Percentiles rank a stretch among this genome's conserved stretches.
Evolutionary conservation across 306 rosid species (phyloP).

Genomic region (Quercus ilex): DNA sequence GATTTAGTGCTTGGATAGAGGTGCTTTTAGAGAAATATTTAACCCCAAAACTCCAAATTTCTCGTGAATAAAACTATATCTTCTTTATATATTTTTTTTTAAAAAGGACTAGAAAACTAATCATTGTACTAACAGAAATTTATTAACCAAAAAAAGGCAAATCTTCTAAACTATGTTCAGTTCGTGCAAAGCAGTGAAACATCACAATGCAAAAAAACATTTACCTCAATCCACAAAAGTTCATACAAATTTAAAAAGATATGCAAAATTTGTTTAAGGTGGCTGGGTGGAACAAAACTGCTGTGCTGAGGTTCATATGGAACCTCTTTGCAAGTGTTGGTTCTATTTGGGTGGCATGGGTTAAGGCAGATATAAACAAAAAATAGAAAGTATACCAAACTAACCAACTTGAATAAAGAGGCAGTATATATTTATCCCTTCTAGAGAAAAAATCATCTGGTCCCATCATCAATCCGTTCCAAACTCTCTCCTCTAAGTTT

Average conservation of each 20-base stretch:
- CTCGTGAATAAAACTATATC: too few relatives aligned
- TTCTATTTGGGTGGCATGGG: neutral
- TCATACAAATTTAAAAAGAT: neutral
- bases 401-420: neutral
- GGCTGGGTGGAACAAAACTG: neutral
- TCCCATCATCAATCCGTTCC: conserved; percentile 2
- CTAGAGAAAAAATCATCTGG: conserved; percentile 13
- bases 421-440: neutral
- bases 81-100: too few relatives aligned
- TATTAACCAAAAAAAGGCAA: neutral
- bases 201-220: neutral
- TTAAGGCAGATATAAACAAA: neutral
- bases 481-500: conserved; percentile 28
- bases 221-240: neutral
- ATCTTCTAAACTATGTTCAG: neutral
- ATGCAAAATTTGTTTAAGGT: neutral
- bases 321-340: neutral
- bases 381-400: neutral
- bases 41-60: too few relatives aligned
- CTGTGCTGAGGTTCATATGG: neutral
- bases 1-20: too few relatives aligned
- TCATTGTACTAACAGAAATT: too few relatives aligned
- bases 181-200: neutral
- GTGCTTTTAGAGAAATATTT: too few relatives aligned
- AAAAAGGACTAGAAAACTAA: too few relatives aligned